Percentiles rank a stretch among this genome's conserved stretches.
Evolutionary conservation across 345 rosid genomes (phyloP).

Genomic region (Fremontodendron californicum): DNA sequence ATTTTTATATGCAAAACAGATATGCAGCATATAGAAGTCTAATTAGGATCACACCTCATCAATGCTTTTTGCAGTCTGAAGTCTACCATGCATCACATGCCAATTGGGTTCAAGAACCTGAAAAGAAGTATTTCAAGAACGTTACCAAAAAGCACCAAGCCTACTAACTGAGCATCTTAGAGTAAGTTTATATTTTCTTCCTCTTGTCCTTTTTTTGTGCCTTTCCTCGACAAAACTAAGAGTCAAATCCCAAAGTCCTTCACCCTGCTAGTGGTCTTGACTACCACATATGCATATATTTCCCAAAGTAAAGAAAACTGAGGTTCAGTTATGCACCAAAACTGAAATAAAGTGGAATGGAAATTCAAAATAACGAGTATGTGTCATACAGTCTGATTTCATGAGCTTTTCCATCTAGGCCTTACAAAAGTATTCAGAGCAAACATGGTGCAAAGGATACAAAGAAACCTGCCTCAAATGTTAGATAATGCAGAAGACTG

Average conservation of each 20-base stretch:
- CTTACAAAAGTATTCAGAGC: not conserved
- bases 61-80: conserved; percentile 75
- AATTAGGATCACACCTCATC: conserved; percentile 58
- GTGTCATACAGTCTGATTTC: not conserved
- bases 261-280: not conserved
- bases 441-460: not conserved
- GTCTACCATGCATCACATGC: conserved; percentile 79
- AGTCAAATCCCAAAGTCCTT: not conserved
- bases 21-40: not conserved
- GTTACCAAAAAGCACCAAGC: conserved; percentile 5
- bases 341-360: not conserved
- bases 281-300: not conserved
- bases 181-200: not conserved
- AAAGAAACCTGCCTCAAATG: conserved; percentile 80
- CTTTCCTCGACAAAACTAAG: not conserved
- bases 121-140: conserved; percentile 9
- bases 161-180: not conserved
- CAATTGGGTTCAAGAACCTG: conserved; percentile 99
- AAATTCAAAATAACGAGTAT: not conserved
- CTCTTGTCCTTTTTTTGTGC: not conserved
- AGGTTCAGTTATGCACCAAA: not conserved
- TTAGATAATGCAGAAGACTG: conserved; percentile 93
- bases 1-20: not conserved
- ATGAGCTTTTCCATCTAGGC: not conserved
- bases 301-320: not conserved